Conservation (phyloP, 768 basidiomycete species). For the Amanita rubescens region DNA sequence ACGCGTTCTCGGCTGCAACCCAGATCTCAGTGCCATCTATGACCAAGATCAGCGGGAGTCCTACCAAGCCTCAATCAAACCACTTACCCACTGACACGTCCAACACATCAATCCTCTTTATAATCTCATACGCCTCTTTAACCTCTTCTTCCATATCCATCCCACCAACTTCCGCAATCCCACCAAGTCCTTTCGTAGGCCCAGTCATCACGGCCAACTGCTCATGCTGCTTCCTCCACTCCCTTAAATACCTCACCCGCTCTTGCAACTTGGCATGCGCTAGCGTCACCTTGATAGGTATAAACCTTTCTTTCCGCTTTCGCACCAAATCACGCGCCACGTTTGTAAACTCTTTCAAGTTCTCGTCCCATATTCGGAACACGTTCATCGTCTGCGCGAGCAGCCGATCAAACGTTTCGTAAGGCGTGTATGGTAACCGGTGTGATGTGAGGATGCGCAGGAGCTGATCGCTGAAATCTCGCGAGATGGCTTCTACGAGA, state of each 20-base stretch:
- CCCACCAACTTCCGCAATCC: conserved; percentile 62
- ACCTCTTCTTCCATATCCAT: conserved; percentile 99
- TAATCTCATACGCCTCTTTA: conserved; percentile 91
- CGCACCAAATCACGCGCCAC: conserved; percentile 90
- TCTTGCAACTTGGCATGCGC: conserved; percentile 92
- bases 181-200: conserved; percentile 78
- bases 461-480: conserved; percentile 94
- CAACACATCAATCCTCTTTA: conserved; percentile 93
- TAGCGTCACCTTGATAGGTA: conserved; percentile 90
- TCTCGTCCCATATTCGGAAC: conserved; percentile 84
- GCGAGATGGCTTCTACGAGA: conserved; percentile 95
- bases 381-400: conserved; percentile 69
- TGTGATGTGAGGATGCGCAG: conserved; percentile 86
- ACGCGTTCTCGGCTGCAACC: conserved; percentile 95
- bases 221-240: conserved; percentile 96
- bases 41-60: neutral
- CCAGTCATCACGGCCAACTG: conserved; percentile 97
- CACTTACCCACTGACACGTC: conserved; percentile 83
- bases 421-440: conserved; percentile 88
- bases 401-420: conserved; percentile 87
- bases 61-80: neutral
- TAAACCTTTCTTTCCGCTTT: conserved; percentile 86
- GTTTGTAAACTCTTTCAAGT: conserved; percentile 87
- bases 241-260: conserved; percentile 74
- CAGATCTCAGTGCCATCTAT: conserved; percentile 96